A percentile compares a stretch with the other conserved stretches of the same genome.
Conservation (phyloP, 768 basidiomycete genomes). For the Gymnopilus dilepis region DNA sequence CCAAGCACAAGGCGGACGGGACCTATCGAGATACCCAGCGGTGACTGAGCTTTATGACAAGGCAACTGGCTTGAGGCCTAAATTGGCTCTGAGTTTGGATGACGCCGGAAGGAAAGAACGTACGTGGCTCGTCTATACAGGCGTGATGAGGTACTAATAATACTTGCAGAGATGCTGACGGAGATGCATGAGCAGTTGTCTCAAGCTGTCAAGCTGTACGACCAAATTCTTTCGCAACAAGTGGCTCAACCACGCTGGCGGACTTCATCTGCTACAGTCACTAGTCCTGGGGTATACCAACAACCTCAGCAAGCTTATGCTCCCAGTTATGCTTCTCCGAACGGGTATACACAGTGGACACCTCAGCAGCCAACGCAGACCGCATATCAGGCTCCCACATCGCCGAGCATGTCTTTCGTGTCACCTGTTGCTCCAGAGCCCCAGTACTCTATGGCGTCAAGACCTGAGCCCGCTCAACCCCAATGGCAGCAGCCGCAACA, state of each 20-base stretch:
- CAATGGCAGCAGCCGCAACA: slow-evolving; percentile 22
- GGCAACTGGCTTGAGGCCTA: slow-evolving; percentile 78
- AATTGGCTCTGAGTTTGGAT: slow-evolving; percentile 82
- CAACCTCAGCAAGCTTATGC: slow-evolving; percentile 38
- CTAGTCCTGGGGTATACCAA: slow-evolving; percentile 38
- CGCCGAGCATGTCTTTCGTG: slow-evolving; percentile 21
- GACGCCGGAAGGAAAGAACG: slow-evolving; percentile 88
- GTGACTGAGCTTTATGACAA: slow-evolving; percentile 86
- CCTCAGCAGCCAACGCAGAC: slow-evolving; percentile 29
- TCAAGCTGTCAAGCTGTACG: slow-evolving; percentile 91
- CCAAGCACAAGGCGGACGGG: slow-evolving; percentile 75
- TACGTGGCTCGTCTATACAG: slow-evolving; percentile 34
- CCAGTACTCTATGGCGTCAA: slow-evolving; percentile 24
- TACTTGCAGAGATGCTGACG: slow-evolving; percentile 70
- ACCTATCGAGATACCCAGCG: slow-evolving; percentile 82
- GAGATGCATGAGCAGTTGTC: slow-evolving; percentile 97
- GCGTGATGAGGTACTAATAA: neutral
- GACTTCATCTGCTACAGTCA: slow-evolving; percentile 34
- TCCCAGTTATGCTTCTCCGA: slow-evolving; percentile 29
- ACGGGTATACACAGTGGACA: slow-evolving; percentile 42
- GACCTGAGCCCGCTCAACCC: slow-evolving; percentile 16
- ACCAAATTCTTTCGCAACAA: slow-evolving; percentile 85
- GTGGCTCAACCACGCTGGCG: slow-evolving; percentile 75
- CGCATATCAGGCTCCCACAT: slow-evolving; percentile 24
- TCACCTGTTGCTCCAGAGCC: slow-evolving; percentile 28